Evolutionary conservation across 495 filamentous ascomycete species (phyloP).

Genomic region (Letharia columbiana): DNA sequence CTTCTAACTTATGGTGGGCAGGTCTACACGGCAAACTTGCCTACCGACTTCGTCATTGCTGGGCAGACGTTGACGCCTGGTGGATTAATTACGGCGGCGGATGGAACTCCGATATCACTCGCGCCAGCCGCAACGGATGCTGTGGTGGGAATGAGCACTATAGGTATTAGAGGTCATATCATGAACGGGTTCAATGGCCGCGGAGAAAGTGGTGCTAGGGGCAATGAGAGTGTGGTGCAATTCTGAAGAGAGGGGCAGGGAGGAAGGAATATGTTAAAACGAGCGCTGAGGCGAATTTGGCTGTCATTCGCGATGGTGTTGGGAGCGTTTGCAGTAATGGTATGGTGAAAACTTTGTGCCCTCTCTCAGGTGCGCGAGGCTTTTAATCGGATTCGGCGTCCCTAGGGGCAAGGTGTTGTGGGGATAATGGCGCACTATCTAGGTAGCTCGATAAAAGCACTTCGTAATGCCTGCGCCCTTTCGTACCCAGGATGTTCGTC

Average conservation of each 20-base stretch:
- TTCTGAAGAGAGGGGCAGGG: background rate
- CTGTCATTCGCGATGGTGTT: background rate
- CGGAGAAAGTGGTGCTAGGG: background rate
- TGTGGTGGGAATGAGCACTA: background rate
- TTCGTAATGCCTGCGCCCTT: no score
- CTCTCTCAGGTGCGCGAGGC: no score
- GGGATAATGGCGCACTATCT: no score
- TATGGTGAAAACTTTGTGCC: background rate
- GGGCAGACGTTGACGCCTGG: slow-evolving; percentile 8
- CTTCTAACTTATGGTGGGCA: background rate
- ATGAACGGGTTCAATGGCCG: background rate
- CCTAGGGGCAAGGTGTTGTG: no score
- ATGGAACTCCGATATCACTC: background rate
- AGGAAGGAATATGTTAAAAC: background rate
- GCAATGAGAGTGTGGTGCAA: background rate
- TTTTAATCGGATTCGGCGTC: no score
- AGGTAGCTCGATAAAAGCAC: no score
- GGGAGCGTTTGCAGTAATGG: background rate
- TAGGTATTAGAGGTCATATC: background rate
- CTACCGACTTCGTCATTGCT: background rate
- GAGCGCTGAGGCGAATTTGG: background rate
- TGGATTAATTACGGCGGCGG: background rate
- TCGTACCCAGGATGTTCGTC: no score
- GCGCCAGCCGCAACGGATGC: background rate
- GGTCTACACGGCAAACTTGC: background rate